Conservation (phyloP, 2,329 filamentous ascomycete species). For the Nigrospora osmanthi region DNA sequence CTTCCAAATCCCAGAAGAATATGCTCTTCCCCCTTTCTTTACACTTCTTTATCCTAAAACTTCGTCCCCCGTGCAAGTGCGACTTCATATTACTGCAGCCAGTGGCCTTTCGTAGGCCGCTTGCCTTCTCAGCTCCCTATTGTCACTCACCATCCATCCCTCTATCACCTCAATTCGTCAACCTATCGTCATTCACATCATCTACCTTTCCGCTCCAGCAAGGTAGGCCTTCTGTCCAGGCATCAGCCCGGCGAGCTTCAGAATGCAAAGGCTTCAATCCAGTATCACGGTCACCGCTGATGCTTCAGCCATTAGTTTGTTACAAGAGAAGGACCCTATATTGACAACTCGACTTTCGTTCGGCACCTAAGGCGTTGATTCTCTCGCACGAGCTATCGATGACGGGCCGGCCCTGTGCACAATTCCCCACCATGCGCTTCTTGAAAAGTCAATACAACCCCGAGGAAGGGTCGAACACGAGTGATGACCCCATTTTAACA, state of each 20-base stretch:
- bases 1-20: not conserved
- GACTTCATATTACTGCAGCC: too few species aligned
- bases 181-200: not conserved
- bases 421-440: not conserved
- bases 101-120: too few species aligned
- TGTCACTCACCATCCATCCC: too few species aligned
- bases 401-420: not conserved
- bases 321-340: too few species aligned
- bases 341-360: too few species aligned
- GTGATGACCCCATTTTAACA: not conserved
- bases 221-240: not conserved
- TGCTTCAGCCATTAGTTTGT: too few species aligned
- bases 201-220: not conserved
- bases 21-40: not conserved
- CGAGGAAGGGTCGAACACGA: not conserved
- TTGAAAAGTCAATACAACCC: not conserved
- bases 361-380: too few species aligned
- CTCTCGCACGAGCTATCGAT: not conserved
- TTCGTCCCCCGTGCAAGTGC: not conserved
- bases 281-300: too few species aligned
- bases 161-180: not conserved
- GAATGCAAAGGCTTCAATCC: too few species aligned
- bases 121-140: too few species aligned
- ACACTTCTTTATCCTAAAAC: not conserved
- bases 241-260: not conserved